Evolutionary conservation across 2,329 filamentous ascomycete genomes (phyloP).

Genomic region (Botryotinia globosa): DNA sequence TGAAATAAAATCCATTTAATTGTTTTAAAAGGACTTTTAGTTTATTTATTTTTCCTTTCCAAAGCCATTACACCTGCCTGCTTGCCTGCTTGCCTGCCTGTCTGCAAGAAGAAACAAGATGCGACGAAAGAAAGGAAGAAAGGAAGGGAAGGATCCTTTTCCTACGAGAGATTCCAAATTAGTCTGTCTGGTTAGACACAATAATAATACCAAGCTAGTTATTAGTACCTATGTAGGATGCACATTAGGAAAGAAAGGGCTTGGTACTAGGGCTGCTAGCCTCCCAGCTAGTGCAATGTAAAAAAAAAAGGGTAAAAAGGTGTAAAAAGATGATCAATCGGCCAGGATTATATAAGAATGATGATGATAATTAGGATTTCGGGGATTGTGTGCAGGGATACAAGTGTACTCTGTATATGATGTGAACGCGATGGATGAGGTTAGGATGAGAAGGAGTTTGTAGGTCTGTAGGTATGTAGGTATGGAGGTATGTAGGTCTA

Average conservation of each 20-base stretch:
- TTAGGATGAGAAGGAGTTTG: background rate
- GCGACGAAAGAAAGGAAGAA: background rate
- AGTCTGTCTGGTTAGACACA: background rate
- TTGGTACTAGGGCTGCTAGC: background rate
- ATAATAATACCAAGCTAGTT: background rate
- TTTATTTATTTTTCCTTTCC: background rate
- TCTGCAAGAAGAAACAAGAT: slow-evolving; percentile 8
- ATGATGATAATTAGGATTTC: background rate
- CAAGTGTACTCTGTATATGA: too few species aligned
- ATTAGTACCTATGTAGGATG: background rate
- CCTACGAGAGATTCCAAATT: slow-evolving; percentile 2
- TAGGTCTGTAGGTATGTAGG: background rate
- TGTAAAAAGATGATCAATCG: background rate
- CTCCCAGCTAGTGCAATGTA: slow-evolving; percentile 2
- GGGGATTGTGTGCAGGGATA: slow-evolving; percentile 11
- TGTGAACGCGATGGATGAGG: background rate
- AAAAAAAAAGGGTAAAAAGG: background rate
- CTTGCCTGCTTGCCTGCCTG: background rate
- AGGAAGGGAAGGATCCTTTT: background rate
- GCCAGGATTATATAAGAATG: background rate
- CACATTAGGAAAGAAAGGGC: background rate
- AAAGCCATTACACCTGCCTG: background rate
- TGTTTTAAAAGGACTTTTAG: background rate
- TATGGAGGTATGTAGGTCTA: too few species aligned
- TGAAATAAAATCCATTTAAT: background rate